Base-by-base conservation (phyloP, 2,329 filamentous ascomycete genomes). In the Fusarium armeniacum region DNA sequence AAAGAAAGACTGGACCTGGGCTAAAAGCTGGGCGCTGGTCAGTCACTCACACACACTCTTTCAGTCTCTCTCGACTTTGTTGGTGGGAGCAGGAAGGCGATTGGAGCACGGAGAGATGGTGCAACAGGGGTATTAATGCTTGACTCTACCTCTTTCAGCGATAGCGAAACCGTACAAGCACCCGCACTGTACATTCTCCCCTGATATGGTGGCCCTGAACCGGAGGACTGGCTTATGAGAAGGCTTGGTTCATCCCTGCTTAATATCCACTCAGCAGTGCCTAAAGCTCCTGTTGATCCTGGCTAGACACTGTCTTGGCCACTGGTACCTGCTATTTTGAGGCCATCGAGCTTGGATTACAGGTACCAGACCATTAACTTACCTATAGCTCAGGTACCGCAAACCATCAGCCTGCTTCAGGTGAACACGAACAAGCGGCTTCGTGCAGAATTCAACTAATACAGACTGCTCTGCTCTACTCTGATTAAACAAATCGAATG, bases 91-190 rank as follows among this genome's bases (percentile, higher is more conserved):
- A 51, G 56, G 62, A 67, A 67, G 62, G 69, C 58, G 58, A 66
- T 73, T 71, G 70, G 69, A 62, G 73, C 67, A 70, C 36, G 53
- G 59, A 59, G 54, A 50, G 55, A 71, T 57, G 67, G 63, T 64
- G 65, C 46, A 61, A 67, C 71, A 73, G 69, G 72, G 73, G 62
- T 58, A 33, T 45, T 47, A 53, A 57, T 59, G 69, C 44, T 65
- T 44, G 49, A 52, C 68, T 57, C 62, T 74, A 64, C 53, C 62
- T 61, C 41, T 56, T 72, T 72, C 44, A 58, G 66, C 45, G 33
- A 65, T 72, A 74, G 73, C 73, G 71, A 75, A 75, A 75, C 73
- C 62, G 36, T 66, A 62, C 62, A 54, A 66, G 58, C 61, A 54
- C 61, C 59, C 64, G 62, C 72, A 60, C 62, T 62, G 69, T 67